Evolutionary conservation across 2,329 filamentous ascomycete genomes (phyloP).

Genomic region (Epicoccum nigrum): DNA sequence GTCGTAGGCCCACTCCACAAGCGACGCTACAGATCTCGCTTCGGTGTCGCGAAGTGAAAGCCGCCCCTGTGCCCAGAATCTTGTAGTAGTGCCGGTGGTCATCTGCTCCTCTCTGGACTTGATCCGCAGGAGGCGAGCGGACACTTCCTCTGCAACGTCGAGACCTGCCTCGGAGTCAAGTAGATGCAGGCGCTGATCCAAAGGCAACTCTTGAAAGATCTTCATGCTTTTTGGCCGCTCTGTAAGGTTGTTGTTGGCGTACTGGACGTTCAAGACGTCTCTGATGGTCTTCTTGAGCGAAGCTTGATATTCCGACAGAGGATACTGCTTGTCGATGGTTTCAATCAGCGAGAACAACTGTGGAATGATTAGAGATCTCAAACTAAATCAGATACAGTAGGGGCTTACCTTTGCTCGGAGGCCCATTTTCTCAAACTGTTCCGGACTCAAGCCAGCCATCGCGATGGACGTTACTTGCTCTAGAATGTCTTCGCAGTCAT

Average conservation of each 20-base stretch:
- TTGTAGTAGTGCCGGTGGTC: conserved; percentile 3
- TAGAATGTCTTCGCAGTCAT: background rate
- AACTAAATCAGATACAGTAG: background rate
- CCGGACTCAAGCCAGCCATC: background rate
- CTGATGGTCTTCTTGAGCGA: background rate
- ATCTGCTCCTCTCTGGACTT: conserved; percentile 15
- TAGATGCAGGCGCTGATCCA: conserved; percentile 3
- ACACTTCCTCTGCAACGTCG: conserved; percentile 7
- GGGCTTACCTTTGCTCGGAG: background rate
- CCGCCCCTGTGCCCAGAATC: conserved; percentile 26
- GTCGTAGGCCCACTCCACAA: conserved; percentile 31
- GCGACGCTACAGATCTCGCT: conserved; percentile 8
- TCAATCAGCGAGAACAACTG: background rate
- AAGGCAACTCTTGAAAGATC: background rate
- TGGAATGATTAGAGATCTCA: background rate
- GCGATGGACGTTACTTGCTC: background rate
- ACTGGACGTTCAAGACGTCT: conserved; percentile 3
- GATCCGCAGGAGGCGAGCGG: conserved; percentile 4
- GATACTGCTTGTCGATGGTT: background rate
- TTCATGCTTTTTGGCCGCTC: background rate
- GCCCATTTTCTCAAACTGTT: background rate
- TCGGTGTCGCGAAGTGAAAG: conserved; percentile 21
- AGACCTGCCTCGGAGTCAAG: conserved; percentile 21
- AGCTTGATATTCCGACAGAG: background rate
- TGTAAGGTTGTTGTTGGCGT: conserved; percentile 5